These are phyloP conservation scores for Metarhizium rileyi DNA, from an alignment of 2,329 filamentous ascomycete genomes.

Conservation along the genomic window DNA sequence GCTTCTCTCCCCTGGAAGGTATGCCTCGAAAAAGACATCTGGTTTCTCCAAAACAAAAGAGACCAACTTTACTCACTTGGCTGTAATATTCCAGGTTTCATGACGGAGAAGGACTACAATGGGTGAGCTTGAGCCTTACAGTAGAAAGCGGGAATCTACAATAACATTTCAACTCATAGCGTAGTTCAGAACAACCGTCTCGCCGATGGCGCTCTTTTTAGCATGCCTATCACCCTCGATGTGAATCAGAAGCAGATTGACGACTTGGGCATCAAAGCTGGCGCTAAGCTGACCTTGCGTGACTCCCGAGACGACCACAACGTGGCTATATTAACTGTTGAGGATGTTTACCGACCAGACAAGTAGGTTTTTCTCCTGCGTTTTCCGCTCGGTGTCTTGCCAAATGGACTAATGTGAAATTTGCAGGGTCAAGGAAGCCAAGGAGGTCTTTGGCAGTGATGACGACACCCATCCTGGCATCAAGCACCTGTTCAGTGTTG, in stretches of 20 bases:
- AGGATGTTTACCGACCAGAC: slow-evolving; percentile 91
- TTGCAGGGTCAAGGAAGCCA: slow-evolving; percentile 73
- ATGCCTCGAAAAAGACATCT: slow-evolving; percentile 16
- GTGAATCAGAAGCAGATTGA: slow-evolving; percentile 67
- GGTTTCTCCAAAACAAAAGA: background rate
- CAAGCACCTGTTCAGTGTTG: slow-evolving; percentile 74
- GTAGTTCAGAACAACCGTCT: slow-evolving; percentile 86
- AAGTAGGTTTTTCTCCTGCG: slow-evolving; percentile 52
- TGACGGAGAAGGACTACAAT: slow-evolving; percentile 96
- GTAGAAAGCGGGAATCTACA: background rate
- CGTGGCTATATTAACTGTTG: slow-evolving; percentile 88
- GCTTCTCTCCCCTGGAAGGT: slow-evolving; percentile 97
- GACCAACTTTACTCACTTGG: slow-evolving; percentile 3
- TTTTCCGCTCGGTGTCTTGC: background rate
- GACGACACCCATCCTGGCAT: slow-evolving; percentile 87
- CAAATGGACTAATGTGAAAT: background rate
- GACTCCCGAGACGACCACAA: slow-evolving; percentile 96
- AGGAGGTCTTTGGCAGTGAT: slow-evolving; percentile 86
- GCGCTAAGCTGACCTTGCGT: slow-evolving; percentile 75
- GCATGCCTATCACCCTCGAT: slow-evolving; percentile 94
- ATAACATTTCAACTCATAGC: slow-evolving; percentile 33
- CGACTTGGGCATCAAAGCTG: slow-evolving; percentile 64
- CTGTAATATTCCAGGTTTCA: slow-evolving; percentile 57
- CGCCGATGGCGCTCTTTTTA: slow-evolving; percentile 81
- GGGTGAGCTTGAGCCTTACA: slow-evolving; percentile 44